Conservation (phyloP, 2,329 filamentous ascomycete genomes). For the Grosmannia huntii region DNA sequence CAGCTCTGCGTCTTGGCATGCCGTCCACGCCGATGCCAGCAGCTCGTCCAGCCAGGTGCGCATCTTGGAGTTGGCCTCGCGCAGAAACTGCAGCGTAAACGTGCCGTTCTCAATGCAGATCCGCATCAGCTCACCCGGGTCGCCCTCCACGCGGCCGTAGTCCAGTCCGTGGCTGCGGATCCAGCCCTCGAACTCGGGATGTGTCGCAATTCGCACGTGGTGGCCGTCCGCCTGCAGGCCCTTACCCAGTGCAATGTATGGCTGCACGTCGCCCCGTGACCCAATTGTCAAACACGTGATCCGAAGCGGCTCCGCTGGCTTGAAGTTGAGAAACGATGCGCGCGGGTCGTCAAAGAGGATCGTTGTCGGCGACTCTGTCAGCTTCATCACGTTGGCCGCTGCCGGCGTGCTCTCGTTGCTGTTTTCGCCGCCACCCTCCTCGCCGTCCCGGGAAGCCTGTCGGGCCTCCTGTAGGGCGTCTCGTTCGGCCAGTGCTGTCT, state of each 20-base stretch:
- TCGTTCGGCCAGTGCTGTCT: conserved; percentile 68
- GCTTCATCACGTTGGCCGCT: not conserved
- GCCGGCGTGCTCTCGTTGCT: not conserved
- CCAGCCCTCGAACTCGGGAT: conserved; percentile 81
- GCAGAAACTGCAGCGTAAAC: conserved; percentile 84
- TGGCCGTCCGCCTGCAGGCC: conserved; percentile 81
- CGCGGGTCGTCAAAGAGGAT: conserved; percentile 83
- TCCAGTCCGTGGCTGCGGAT: conserved; percentile 88
- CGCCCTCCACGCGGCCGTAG: conserved; percentile 76
- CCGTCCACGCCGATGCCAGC: conserved; percentile 65
- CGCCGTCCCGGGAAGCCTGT: conserved; percentile 21
- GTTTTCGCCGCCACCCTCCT: not conserved
- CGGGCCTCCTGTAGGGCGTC: conserved; percentile 68
- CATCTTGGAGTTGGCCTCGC: conserved; percentile 76
- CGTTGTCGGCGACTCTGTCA: conserved; percentile 53
- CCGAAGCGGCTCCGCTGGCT: conserved; percentile 63
- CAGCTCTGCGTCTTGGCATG: conserved; percentile 77
- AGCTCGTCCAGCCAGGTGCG: conserved; percentile 91
- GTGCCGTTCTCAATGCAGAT: conserved; percentile 96
- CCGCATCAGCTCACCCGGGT: conserved; percentile 88
- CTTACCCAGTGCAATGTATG: conserved; percentile 93
- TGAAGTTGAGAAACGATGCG: conserved; percentile 83
- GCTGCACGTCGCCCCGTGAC: conserved; percentile 89
- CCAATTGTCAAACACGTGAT: conserved; percentile 95
- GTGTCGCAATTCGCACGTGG: conserved; percentile 75